phyloP scores from a whole-genome alignment of 768 basidiomycete species.

The Mycena vulgaris region DNA sequence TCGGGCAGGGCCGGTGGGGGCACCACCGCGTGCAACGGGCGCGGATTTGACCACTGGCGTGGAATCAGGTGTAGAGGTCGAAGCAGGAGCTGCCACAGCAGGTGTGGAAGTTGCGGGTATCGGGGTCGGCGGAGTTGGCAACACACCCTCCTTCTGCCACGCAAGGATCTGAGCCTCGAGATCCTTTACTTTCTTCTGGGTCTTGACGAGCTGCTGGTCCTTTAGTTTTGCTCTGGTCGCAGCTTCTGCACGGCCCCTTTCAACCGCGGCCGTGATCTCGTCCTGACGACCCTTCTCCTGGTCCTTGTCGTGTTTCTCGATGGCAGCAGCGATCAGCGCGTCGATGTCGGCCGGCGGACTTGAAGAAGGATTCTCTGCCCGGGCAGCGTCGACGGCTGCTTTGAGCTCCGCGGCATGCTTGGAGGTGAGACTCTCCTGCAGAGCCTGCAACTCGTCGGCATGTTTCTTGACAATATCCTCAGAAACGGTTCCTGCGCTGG shows the following conservation, averaged over 20 bases:
- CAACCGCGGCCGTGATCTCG: conserved; percentile 76
- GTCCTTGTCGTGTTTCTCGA: conserved; percentile 64
- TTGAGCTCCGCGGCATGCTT: conserved; percentile 71
- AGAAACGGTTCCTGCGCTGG: conserved; percentile 38
- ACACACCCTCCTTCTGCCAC: conserved; percentile 65
- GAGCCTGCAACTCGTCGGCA: conserved; percentile 69
- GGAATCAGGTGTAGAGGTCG: conserved; percentile 6
- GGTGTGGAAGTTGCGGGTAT: conserved; percentile 33
- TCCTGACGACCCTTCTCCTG: conserved; percentile 63
- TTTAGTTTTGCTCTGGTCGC: conserved; percentile 76
- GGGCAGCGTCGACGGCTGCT: conserved; percentile 65
- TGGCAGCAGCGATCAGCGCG: conserved; percentile 65
- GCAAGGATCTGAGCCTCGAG: conserved; percentile 75
- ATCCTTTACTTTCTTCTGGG: conserved; percentile 76
- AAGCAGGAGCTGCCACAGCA: conserved; percentile 43
- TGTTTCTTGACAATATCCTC: conserved; percentile 68
- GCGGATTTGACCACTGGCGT: conserved; percentile 29
- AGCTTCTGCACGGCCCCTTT: conserved; percentile 78
- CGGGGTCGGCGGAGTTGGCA: conserved; percentile 54
- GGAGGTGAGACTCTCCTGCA: conserved; percentile 67
- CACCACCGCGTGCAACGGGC: conserved; percentile 32
- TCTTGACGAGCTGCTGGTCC: conserved; percentile 76
- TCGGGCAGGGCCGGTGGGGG: not conserved
- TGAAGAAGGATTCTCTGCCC: conserved; percentile 48
- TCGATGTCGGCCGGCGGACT: conserved; percentile 54